Evolutionary conservation across 225 moss, liverwort and hornwort species (phyloP).

Genomic region (Climacium dendroides): DNA sequence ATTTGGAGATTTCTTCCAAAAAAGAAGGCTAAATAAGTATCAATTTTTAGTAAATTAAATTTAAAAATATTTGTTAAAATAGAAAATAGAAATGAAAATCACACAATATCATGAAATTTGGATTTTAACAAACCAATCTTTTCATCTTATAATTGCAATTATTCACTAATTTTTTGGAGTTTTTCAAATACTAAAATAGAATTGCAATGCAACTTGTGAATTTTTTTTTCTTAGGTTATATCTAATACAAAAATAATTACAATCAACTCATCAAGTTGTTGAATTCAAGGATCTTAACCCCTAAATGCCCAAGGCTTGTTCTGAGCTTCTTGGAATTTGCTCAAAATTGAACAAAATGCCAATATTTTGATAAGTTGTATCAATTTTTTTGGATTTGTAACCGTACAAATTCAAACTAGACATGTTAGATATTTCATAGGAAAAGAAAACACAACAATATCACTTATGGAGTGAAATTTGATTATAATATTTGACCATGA

Average conservation of each 20-base stretch:
- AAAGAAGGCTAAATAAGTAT: neutral
- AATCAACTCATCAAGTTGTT: neutral
- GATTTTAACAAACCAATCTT: no score
- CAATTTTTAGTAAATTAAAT: neutral
- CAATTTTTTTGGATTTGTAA: no score
- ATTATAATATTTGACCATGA: no score
- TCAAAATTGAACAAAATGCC: no score
- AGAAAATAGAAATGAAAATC: neutral
- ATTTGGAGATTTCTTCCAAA: rapidly evolving
- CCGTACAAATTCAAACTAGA: no score
- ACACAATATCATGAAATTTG: neutral
- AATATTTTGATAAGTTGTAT: no score
- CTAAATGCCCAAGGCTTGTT: no score
- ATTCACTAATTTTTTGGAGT: neutral
- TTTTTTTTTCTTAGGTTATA: neutral
- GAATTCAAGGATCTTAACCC: neutral
- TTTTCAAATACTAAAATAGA: neutral
- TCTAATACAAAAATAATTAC: neutral
- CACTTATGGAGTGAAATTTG: no score
- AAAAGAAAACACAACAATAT: no score
- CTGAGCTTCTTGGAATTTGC: no score
- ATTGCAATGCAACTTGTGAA: neutral
- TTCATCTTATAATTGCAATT: neutral
- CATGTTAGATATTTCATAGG: no score
- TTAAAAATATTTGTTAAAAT: neutral